These are phyloP conservation scores for Xenoacremonium recifei DNA, from an alignment of 2,329 filamentous ascomycete species.

Conservation along the genomic window DNA sequence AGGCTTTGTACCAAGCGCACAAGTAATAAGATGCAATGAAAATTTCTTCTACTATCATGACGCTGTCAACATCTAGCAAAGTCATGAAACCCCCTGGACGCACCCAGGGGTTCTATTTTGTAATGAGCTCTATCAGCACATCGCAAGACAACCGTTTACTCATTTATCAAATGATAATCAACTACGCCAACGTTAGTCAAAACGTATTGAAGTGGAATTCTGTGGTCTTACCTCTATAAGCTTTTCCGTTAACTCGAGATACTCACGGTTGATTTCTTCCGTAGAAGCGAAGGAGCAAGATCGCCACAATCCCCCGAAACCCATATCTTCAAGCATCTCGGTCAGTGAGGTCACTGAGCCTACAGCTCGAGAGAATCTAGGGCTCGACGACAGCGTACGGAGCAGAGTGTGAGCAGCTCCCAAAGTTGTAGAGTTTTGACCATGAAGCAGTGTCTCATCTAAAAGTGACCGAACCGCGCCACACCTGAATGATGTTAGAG, in stretches of 20 bases:
- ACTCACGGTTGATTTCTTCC: slow-evolving; percentile 26
- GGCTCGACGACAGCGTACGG: slow-evolving; percentile 55
- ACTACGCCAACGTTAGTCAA: background rate
- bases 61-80: background rate
- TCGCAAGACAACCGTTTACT: too few relatives aligned
- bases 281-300: slow-evolving; percentile 50
- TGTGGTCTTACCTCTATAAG: slow-evolving; percentile 55
- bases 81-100: background rate
- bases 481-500: slow-evolving; percentile 38
- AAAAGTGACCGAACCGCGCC: slow-evolving; percentile 57
- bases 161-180: background rate
- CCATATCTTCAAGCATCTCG: slow-evolving; percentile 56
- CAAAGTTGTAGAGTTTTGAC: slow-evolving; percentile 59
- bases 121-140: too few relatives aligned
- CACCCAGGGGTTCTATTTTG: background rate
- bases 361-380: slow-evolving; percentile 47
- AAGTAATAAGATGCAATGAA: background rate
- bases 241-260: slow-evolving; percentile 56
- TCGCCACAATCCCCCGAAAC: slow-evolving; percentile 63
- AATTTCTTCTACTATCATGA: background rate
- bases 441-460: slow-evolving; percentile 61
- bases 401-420: slow-evolving; percentile 61
- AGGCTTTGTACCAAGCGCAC: background rate
- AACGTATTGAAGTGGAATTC: slow-evolving; percentile 10
- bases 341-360: slow-evolving; percentile 49